Conservation (phyloP, 1,284 basidiomycete species). For the Cryptococcus sp. region DNA sequence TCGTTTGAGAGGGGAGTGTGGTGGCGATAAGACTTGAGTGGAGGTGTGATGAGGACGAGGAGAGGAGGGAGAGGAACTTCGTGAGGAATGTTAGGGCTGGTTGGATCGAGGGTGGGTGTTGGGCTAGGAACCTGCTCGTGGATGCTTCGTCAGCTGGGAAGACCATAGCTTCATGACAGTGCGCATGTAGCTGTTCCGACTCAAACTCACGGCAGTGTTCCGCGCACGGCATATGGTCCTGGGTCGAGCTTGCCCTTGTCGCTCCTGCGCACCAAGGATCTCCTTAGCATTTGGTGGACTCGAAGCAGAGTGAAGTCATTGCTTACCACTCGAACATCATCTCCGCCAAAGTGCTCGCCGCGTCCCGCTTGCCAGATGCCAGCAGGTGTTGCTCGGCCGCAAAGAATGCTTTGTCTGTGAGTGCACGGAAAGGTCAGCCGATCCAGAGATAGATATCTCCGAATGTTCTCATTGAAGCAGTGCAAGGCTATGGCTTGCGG, state of each 20-base stretch:
- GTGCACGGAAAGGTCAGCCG: background rate
- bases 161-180: background rate
- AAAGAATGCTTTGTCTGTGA: conserved; percentile 70
- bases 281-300: background rate
- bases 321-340: conserved; percentile 77
- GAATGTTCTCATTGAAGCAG: background rate
- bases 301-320: background rate
- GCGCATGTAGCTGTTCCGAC: conserved; percentile 40
- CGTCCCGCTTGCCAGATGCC: conserved; percentile 79
- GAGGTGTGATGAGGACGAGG: conserved; percentile 56
- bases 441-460: background rate
- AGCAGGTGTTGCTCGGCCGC: conserved; percentile 77
- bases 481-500: background rate
- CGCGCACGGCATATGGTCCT: conserved; percentile 77
- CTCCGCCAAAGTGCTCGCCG: conserved; percentile 78
- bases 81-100: conserved; percentile 81
- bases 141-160: conserved; percentile 1
- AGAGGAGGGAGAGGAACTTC: conserved; percentile 68
- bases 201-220: conserved; percentile 79
- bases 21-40: conserved; percentile 53
- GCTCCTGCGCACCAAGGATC: conserved; percentile 22
- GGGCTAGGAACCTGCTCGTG: conserved; percentile 69
- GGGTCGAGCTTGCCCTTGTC: conserved; percentile 50
- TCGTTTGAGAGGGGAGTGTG: conserved; percentile 45
- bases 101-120: conserved; percentile 80